Base-by-base conservation (phyloP, 805 yeast genomes). In the Wickerhamiella hasegawae region DNA sequence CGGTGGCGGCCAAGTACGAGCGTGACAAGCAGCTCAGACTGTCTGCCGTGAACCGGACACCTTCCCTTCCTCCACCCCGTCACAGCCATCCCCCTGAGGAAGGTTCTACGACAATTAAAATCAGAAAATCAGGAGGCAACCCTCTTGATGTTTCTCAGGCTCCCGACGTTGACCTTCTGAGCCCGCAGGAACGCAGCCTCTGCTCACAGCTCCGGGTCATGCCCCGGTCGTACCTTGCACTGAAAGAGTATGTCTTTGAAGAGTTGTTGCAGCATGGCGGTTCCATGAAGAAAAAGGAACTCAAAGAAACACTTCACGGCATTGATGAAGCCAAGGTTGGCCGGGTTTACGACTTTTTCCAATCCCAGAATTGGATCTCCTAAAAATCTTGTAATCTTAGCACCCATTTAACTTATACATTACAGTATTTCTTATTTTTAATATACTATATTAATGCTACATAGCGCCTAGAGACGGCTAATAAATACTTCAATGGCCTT, bases 191-290 rank as follows among this genome's bases (percentile, higher is more conserved):
- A 53, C 87, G 78, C 53, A 73, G 71, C 36, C 58, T 90, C 32
- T 92, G 98, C 58, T 66, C 85, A 4, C 78, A 73, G 33, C 63
- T 92, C 41, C 71, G 93, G 42, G 76, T 92, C 9, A 58, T 79
- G 38, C 98, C 99, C 12, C 87, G 90, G 54, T 93, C 97, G 3
- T 90, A 87, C 51, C 61, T 90, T 41, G 94, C 93, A 2, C 81
- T 90, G 43, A 90, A 90, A 52, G 94, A 82, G 53, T 73, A 82
- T 3, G 57, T 90, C 37, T 83, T 90, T 63, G 71, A 92, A 46
- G 95, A 85, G 51, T 71, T 92, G 22, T 61, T 85, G 27, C 74
- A 81, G 45, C 75, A 79, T 29, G 93, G 93, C 27, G 97, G 97
- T 4, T 58, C 68, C 5, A 54, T 90, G 49, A 81, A 81, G 59